These are phyloP conservation scores for Pseudogymnoascus sp. DNA, from an alignment of 2,329 filamentous ascomycete species.

Conservation along the genomic window DNA sequence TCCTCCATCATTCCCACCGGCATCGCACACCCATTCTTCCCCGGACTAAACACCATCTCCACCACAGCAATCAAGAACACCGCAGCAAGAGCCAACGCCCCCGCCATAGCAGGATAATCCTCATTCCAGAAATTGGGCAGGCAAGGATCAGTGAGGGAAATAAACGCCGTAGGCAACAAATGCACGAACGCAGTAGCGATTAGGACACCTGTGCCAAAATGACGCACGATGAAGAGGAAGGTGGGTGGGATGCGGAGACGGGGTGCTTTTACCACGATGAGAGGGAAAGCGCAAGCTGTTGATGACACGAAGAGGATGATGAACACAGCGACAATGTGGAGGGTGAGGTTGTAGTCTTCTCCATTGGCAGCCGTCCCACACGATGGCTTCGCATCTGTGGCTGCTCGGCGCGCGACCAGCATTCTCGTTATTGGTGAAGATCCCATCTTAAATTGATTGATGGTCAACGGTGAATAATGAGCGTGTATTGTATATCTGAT, in stretches of 20 bases:
- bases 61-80: conserved; percentile 41
- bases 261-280: conserved; percentile 9
- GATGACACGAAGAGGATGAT: conserved; percentile 10
- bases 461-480: background rate
- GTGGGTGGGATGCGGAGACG: conserved; percentile 39
- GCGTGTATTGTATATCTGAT: background rate
- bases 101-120: conserved; percentile 38
- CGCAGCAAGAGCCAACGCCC: conserved; percentile 36
- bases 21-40: conserved; percentile 13
- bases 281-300: conserved; percentile 9
- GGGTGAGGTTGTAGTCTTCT: background rate
- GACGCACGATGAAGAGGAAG: conserved; percentile 59
- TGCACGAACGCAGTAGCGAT: conserved; percentile 79
- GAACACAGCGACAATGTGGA: conserved; percentile 10
- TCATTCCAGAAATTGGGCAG: conserved; percentile 36
- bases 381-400: background rate
- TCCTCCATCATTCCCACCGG: background rate
- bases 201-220: conserved; percentile 72
- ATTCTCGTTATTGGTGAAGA: background rate
- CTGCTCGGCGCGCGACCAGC: background rate
- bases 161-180: conserved; percentile 53
- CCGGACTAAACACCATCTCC: conserved; percentile 44
- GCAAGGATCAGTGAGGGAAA: conserved; percentile 58
- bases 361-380: background rate
- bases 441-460: background rate